Evolutionary conservation across 1,284 basidiomycete species (phyloP).

Genomic region (Leccinum fallax): DNA sequence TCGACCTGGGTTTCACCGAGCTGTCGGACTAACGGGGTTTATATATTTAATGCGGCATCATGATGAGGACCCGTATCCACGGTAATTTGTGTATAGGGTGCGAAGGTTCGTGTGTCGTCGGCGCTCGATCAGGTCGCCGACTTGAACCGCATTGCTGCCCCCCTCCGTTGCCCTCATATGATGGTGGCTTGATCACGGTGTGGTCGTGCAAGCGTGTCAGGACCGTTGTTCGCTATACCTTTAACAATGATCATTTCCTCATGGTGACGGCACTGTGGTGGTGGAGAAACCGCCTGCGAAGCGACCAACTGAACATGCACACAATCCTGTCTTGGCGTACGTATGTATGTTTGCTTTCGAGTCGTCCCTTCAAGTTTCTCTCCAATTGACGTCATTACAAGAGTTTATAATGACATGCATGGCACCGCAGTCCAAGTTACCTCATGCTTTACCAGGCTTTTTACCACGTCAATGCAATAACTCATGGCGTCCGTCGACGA

Average conservation of each 20-base stretch:
- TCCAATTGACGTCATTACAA: not conserved
- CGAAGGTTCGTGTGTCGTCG: not conserved
- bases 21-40: not conserved
- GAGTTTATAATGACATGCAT: not conserved
- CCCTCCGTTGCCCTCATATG: not conserved
- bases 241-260: not conserved
- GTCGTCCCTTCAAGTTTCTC: not conserved
- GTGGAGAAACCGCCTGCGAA: not conserved
- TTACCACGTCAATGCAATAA: not conserved
- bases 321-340: not conserved
- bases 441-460: not conserved
- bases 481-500: not conserved
- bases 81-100: not conserved
- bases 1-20: constrained; percentile 1
- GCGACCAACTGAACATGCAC: not conserved
- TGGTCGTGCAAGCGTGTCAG: not conserved
- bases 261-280: not conserved
- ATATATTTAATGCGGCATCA: not conserved
- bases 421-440: not conserved
- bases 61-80: not conserved
- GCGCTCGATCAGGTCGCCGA: not conserved
- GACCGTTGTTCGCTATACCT: not conserved
- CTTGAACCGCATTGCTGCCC: not conserved
- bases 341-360: not conserved
- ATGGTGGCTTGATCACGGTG: not conserved